Base-by-base conservation (phyloP, 768 basidiomycete species). In the Lentinula edodes region DNA sequence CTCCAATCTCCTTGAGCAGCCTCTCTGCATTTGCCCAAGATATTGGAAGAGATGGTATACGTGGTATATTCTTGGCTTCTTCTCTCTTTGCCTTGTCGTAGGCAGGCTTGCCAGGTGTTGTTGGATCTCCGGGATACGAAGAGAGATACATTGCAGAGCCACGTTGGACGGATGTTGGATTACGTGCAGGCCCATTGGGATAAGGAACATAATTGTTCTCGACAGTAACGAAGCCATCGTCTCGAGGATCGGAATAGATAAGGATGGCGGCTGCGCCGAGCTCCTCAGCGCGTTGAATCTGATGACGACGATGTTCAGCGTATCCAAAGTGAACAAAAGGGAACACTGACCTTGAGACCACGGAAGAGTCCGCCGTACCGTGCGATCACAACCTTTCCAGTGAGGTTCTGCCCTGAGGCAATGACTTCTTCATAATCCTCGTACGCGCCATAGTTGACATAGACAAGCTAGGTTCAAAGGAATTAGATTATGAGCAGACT, bases 361-460 rank as follows among this genome's bases (percentile, higher is more conserved):
- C 89, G 82, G 78, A 89, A 90, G 58, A 79, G 75, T 4, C 76
- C 75, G 6, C 82, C 83, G 67, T 88, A 90, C 38, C 86, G 81
- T 41, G 77, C 78, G 41, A 97, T 76, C 36, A 89, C 88, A 60
- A 97, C 85, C 65, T 88, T 89, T 48, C 88, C 92, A 0, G 81
- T 87, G 62, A 95, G 75, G 67, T 93, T 79, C 48, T 86, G 80
- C 5, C 93, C 94, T 72, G 75, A 68, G 10, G 74, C 76, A 32
- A 83, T 77, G 12, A 96, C 83, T 32, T 82, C 76, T 38, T 84
- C 84, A 63, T 82, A 89, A 66, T 90, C 89, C 23, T 84, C 80
- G 73, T 89, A 88, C 5, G 77, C 76, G 3, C 93, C 93, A 63
- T 93, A 93, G 63, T 91, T 88, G 2, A 83, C 95, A 65, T 92